Evolutionary conservation across 306 rosid species (phyloP), one percentile per base, ranked within the genome.

Genomic region (Trifolium repens): DNA sequence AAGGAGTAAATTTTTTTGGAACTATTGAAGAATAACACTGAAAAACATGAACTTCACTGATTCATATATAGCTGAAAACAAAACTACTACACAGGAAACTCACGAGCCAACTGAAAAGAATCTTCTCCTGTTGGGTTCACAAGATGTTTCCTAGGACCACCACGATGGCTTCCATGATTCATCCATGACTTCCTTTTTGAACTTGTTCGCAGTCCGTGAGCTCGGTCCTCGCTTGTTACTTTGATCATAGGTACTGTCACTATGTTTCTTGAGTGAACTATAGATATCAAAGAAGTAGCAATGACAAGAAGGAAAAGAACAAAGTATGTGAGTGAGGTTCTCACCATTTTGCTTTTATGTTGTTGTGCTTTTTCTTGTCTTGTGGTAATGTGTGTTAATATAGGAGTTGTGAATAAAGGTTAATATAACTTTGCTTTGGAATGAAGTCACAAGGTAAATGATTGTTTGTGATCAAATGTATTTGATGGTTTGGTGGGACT

Each of bases 91-190:
- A 85, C 73, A 44, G 89, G 83, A 52, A 82, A 74, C 75, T 88
- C 73, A 64, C 71, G 81, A 76, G 84, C 71, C 77, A 79, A 84
- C 73, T 85, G 86, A 76, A 88, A 85, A 3, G 87, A 86, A 57
- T 69, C 63, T 58, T 77, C 68, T 9, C 10, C 12, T 44, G 91
- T 75, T 44, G 92, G 89, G 22, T 88, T 90, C 57, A 88, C 69
- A 10, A 91, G 91, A 40, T 71, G 90, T 84, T 91, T 87, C 79
- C 77, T 79, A 8, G 83, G 84, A 32, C 90, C 89, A 42, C 96
- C 89, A 47, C 96, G 88, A 19, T 42, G 80, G 72, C 96, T 88
- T 84, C 96, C 96, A 74, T 91, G 96, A 67, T 91, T 91, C 80
- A 87, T 82, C 90, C 91, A 42, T 53, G 84, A 54, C 89, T 75